These are phyloP conservation scores for Dictyostelium intermedium DNA, from an alignment of 78 protist species.

Conservation along the genomic window DNA sequence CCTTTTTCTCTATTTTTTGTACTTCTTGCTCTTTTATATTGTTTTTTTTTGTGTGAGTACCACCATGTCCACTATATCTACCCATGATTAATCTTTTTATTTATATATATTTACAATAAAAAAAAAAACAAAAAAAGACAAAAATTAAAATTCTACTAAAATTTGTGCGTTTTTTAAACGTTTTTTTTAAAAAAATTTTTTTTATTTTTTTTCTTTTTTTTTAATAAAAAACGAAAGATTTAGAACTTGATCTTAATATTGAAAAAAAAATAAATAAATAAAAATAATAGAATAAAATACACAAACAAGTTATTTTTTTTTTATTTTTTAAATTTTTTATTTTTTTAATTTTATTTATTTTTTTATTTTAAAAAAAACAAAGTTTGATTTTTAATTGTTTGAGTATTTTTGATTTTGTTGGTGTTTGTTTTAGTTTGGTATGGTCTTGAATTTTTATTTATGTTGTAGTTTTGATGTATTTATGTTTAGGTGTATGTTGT, in stretches of 20 bases:
- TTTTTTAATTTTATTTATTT: too few species aligned
- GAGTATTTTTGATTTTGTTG: too few species aligned
- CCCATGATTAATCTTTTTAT: constrained; percentile 37
- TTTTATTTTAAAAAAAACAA: too few species aligned
- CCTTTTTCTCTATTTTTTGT: constrained; percentile 68
- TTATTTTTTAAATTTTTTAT: too few species aligned
- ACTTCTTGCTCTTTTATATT: constrained; percentile 59
- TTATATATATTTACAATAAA: not conserved
- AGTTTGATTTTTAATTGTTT: too few species aligned
- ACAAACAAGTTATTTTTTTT: too few species aligned
- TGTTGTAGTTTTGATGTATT: not conserved
- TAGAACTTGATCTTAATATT: too few species aligned
- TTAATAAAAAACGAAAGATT: not conserved
- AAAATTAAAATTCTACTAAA: not conserved
- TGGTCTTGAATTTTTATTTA: too few species aligned
- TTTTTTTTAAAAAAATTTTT: not conserved
- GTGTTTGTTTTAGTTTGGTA: too few species aligned
- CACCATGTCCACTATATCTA: constrained; percentile 68
- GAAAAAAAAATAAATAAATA: too few species aligned
- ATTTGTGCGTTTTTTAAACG: not conserved
- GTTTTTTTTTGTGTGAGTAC: constrained; percentile 64
- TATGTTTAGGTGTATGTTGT: not conserved
- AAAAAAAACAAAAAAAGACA: not conserved
- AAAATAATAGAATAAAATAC: too few species aligned
- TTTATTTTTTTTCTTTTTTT: not conserved